Percentiles rank a stretch among this genome's conserved stretches.
phyloP scores from a whole-genome alignment of 257 asterid genomes.

The Buddleja alternifolia region DNA sequence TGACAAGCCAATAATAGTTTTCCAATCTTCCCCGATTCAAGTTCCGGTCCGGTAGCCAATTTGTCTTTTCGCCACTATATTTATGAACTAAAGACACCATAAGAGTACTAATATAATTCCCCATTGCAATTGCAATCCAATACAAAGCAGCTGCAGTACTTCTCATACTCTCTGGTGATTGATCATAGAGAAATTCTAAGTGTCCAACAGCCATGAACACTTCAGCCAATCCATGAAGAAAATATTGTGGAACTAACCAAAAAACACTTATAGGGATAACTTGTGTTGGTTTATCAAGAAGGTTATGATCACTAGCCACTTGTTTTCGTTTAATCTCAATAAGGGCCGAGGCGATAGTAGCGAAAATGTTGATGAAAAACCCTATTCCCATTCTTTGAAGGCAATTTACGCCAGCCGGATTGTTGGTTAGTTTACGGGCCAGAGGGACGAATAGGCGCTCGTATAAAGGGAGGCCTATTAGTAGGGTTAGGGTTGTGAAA shows the following conservation, averaged over 20 bases:
- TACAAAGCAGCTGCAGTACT: conserved; percentile 72
- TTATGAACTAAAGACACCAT: conserved; percentile 62
- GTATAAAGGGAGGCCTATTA: conserved; percentile 51
- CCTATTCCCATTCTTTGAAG: conserved; percentile 86
- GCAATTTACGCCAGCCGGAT: conserved; percentile 65
- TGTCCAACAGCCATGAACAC: conserved; percentile 73
- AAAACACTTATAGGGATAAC: conserved; percentile 73
- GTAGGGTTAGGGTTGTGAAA: conserved; percentile 65
- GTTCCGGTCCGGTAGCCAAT: conserved; percentile 80
- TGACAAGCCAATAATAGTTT: conserved; percentile 64
- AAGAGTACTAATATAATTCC: conserved; percentile 61
- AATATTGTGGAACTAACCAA: conserved; percentile 76
- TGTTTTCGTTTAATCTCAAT: conserved; percentile 68
- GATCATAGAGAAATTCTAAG: conserved; percentile 75
- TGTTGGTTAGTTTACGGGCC: conserved; percentile 48
- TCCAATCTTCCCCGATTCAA: conserved; percentile 70
- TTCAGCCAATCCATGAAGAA: conserved; percentile 70
- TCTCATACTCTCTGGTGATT: conserved; percentile 89
- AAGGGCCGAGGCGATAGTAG: conserved; percentile 55
- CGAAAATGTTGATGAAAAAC: conserved; percentile 49
- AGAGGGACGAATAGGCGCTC: conserved; percentile 75
- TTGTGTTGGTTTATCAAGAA: conserved; percentile 53
- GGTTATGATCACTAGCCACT: conserved; percentile 46
- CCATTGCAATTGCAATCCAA: conserved; percentile 60
- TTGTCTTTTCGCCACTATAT: conserved; percentile 44